Percentiles rank a stretch among this genome's conserved stretches.
Evolutionary conservation across 192 early-diverging fungal genomes (phyloP).

Genomic region (Coemansia sp.): DNA sequence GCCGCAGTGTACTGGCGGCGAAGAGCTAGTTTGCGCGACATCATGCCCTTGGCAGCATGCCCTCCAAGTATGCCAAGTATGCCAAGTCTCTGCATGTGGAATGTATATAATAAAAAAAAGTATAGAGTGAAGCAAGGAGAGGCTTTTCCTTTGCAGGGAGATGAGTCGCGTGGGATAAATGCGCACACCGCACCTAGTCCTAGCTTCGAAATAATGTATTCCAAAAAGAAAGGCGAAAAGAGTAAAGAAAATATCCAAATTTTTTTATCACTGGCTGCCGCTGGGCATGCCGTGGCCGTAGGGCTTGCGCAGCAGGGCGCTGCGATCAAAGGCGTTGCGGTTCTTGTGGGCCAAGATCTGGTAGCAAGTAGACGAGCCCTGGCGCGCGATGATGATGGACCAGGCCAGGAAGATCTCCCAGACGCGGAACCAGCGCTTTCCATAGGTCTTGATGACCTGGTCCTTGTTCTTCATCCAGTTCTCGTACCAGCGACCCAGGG

Average conservation of each 20-base stretch:
- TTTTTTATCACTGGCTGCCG: conserved; percentile 7
- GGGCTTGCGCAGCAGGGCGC: conserved; percentile 57
- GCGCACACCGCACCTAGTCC: too few relatives aligned
- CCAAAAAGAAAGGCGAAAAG: not conserved
- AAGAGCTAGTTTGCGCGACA: not conserved
- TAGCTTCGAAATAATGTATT: too few relatives aligned
- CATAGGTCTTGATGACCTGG: conserved; percentile 79
- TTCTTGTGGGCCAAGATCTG: conserved; percentile 98
- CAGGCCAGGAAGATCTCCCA: conserved; percentile 99
- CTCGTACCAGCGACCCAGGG: conserved; percentile 94
- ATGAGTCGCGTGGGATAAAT: too few relatives aligned
- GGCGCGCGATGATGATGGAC: conserved; percentile 94
- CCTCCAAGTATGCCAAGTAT: too few relatives aligned
- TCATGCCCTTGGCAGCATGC: not conserved
- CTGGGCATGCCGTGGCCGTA: conserved; percentile 38
- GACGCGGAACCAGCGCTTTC: conserved; percentile 88
- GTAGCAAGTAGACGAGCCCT: conserved; percentile 96
- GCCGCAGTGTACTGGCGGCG: conserved; percentile 4
- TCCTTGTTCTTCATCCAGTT: conserved; percentile 98
- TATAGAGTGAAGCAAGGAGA: too few relatives aligned
- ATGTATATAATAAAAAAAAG: too few relatives aligned
- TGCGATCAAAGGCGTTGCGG: conserved; percentile 92
- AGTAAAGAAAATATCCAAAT: not conserved
- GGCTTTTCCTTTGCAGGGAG: too few relatives aligned
- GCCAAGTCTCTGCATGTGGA: too few relatives aligned